Evolutionary conservation across 805 yeast species (phyloP), one percentile per base, ranked within the genome.

Genomic region (Nakazawaea ambrosiae): DNA sequence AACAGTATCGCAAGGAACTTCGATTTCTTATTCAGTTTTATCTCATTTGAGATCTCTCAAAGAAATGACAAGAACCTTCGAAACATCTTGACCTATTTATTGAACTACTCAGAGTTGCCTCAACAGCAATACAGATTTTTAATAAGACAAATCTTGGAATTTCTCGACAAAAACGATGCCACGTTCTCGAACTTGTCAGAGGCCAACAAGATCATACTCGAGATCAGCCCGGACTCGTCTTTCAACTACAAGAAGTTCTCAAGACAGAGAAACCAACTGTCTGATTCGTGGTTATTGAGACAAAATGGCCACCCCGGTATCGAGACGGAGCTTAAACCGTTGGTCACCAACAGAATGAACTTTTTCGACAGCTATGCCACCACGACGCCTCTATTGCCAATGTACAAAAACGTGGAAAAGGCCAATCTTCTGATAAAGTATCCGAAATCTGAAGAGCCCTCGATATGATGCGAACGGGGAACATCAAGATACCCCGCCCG

Each of bases 351-450:
- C 45, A 61, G 59, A 24, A 55, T 42, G 39, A 59, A 51, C 10
- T 44, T 55, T 11, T 49, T 56, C 33, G 47, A 39, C 12, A 9
- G 15, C 9, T 5, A 12, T 8, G n/a, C 12, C 3, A 18, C 34
- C 44, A 39, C 56, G 1, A 60, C 66, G 5, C 46, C 56, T 2
- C n/a, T n/a, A n/a, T 40, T 77, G 17, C 90, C 89, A 2, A 60
- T 66, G 4, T 79, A 79, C 53, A 73, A 68, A 44, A 76, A 78
- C 49, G 75, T 79, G 7, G 89, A 82, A 45, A 77, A 74, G 51
- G 81, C 84, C 4, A 61, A 62, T 37, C 58, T 62, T 16, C 60
- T 71, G 10, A 60, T 73, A 1, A 64, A 61, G 25, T 72, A 69
- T 44, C 60, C 61, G 17, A 49, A 49, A 15, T 5, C 17, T 7